These are phyloP conservation scores for Coemansia asiatica DNA, from an alignment of 192 early-diverging fungal genomes.

Conservation along the genomic window DNA sequence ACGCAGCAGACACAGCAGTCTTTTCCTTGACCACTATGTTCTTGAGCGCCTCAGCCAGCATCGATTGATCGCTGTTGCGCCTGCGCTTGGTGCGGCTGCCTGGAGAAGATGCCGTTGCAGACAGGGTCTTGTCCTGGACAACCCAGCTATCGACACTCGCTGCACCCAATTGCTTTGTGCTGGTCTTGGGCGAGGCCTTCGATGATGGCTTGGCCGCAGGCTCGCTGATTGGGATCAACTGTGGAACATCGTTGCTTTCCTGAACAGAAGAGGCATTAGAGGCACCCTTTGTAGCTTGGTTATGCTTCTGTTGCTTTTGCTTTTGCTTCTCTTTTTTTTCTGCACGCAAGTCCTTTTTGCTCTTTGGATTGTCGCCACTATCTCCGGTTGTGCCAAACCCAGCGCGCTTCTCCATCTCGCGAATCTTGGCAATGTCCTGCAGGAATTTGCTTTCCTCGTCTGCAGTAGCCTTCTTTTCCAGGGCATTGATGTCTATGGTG, in stretches of 20 bases:
- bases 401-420: constrained; percentile 39
- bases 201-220: not conserved
- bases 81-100: constrained; percentile 11
- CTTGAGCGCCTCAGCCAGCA: constrained; percentile 21
- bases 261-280: not conserved
- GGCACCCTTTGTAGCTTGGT: not conserved
- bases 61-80: constrained; percentile 9
- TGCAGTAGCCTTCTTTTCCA: constrained; percentile 30
- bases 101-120: not conserved
- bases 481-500: constrained; percentile 44
- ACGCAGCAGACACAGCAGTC: not conserved
- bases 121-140: constrained; percentile 16
- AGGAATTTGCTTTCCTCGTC: constrained; percentile 41
- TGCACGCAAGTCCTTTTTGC: constrained; percentile 41
- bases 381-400: constrained; percentile 18
- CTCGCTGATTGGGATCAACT: constrained; percentile 19
- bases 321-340: constrained; percentile 28
- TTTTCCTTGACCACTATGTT: constrained; percentile 26
- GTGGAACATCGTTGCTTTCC: constrained; percentile 14
- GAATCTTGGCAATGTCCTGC: constrained; percentile 41
- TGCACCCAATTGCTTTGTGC: not conserved
- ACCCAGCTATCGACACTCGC: constrained; percentile 13
- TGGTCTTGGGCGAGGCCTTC: not conserved
- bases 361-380: constrained; percentile 5
- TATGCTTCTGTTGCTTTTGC: constrained; percentile 13